Percentiles rank a stretch among this genome's conserved stretches.
Evolutionary conservation across 306 rosid species (phyloP).

Genomic region (Trichosanthes cucumerina): DNA sequence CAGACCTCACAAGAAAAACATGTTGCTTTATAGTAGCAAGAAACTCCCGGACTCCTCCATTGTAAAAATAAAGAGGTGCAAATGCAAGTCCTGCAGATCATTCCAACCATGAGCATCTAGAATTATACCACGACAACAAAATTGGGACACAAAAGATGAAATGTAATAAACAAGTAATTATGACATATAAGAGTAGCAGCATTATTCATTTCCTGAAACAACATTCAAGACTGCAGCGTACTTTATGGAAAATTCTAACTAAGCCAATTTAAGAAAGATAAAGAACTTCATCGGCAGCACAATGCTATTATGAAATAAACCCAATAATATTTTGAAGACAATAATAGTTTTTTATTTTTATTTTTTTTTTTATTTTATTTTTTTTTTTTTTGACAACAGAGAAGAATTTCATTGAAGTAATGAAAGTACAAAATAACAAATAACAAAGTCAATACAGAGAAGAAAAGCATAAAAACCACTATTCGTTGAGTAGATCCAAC

Average conservation of each 20-base stretch:
- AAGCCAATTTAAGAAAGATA: background rate
- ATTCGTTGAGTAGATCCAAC: too few species aligned
- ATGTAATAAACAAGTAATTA: background rate
- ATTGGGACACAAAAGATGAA: conserved; percentile 8
- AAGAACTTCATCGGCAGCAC: background rate
- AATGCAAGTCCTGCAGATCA: conserved; percentile 78
- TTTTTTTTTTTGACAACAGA: too few species aligned
- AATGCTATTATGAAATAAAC: background rate
- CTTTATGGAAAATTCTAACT: background rate
- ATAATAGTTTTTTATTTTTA: too few species aligned
- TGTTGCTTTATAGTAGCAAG: conserved; percentile 91
- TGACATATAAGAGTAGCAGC: background rate
- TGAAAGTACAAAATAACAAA: too few species aligned
- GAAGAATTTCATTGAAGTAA: too few species aligned
- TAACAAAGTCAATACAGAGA: too few species aligned
- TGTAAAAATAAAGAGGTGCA: conserved; percentile 90
- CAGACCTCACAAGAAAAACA: conserved; percentile 83
- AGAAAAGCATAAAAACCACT: too few species aligned
- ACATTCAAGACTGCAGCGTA: background rate
- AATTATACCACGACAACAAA: background rate
- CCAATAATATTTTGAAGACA: background rate
- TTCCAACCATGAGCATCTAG: conserved; percentile 11
- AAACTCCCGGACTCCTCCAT: conserved; percentile 97
- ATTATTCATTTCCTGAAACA: background rate
- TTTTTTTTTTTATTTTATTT: too few species aligned